phyloP scores from a whole-genome alignment of 2,329 filamentous ascomycete species.

The Paraphoma chrysanthemicola region DNA sequence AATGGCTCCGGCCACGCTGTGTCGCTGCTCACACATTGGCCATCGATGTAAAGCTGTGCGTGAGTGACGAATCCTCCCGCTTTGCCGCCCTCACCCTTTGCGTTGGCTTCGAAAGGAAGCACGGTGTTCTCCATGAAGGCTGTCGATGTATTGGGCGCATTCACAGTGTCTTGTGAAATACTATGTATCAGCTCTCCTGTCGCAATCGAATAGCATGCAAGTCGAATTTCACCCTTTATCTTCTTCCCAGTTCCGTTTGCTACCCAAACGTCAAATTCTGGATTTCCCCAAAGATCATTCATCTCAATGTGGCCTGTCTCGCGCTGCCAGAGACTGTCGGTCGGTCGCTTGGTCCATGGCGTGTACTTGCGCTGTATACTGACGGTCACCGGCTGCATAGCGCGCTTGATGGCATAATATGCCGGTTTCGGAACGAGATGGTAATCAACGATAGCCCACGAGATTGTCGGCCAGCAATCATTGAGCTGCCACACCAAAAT shows the following conservation, averaged over 20 bases:
- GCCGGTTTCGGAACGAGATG: slow-evolving; percentile 78
- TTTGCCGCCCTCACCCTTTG: too few species aligned
- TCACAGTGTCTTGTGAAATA: slow-evolving; percentile 53
- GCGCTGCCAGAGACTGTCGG: slow-evolving; percentile 36
- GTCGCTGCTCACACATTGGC: slow-evolving; percentile 58
- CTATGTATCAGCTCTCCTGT: slow-evolving; percentile 59
- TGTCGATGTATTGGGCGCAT: slow-evolving; percentile 63
- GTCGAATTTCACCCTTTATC: slow-evolving; percentile 53
- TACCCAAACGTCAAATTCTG: slow-evolving; percentile 63
- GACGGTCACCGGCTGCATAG: slow-evolving; percentile 59
- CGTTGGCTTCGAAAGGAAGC: not conserved
- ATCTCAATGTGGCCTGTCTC: slow-evolving; percentile 39
- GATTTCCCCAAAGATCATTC: slow-evolving; percentile 21
- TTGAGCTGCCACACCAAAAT: slow-evolving; percentile 85
- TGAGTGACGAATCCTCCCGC: slow-evolving; percentile 55
- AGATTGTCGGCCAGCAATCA: slow-evolving; percentile 85
- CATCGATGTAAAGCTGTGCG: slow-evolving; percentile 58
- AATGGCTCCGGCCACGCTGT: slow-evolving; percentile 67
- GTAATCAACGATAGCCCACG: slow-evolving; percentile 80
- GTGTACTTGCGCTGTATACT: slow-evolving; percentile 63
- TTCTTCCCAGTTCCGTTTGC: slow-evolving; percentile 55
- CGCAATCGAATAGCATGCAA: slow-evolving; percentile 61
- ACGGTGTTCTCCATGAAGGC: slow-evolving; percentile 53
- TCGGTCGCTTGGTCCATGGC: slow-evolving; percentile 55
- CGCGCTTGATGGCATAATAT: slow-evolving; percentile 72